phyloP scores from a whole-genome alignment of 352 stramenopile species.

The Halophytophthora polymorphica region DNA sequence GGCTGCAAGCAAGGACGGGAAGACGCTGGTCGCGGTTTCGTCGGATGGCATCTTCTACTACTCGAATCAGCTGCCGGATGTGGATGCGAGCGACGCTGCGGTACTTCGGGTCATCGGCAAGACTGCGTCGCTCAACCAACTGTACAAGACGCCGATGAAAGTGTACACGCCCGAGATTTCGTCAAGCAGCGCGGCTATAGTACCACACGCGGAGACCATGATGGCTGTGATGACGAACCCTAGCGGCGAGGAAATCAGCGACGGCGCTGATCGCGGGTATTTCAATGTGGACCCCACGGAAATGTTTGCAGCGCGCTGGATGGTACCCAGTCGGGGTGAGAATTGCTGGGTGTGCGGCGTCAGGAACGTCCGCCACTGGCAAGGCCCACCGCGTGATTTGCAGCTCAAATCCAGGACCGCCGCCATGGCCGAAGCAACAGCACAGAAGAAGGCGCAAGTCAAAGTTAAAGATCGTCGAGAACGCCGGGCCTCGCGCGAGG shows the following conservation, averaged over 20 bases:
- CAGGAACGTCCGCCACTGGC: conserved; percentile 69
- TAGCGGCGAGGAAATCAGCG: conserved; percentile 53
- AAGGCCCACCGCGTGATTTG: conserved; percentile 31
- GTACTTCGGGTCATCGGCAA: conserved; percentile 60
- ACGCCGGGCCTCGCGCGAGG: too few species aligned
- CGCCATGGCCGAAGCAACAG: conserved; percentile 5
- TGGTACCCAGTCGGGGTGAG: conserved; percentile 50
- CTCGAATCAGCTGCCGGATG: conserved; percentile 35
- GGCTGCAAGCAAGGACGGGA: conserved; percentile 62
- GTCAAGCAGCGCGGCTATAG: conserved; percentile 5
- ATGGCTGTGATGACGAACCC: conserved; percentile 75
- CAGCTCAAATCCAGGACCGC: conserved; percentile 26
- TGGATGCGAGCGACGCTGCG: conserved; percentile 18
- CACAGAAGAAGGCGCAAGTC: conserved; percentile 15
- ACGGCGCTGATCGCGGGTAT: conserved; percentile 44
- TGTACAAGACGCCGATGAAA: conserved; percentile 73
- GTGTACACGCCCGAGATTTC: conserved; percentile 47
- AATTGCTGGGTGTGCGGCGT: conserved; percentile 81
- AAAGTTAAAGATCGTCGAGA: conserved; percentile 16
- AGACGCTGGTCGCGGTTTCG: conserved; percentile 55
- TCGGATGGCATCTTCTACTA: conserved; percentile 79
- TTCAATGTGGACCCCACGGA: conserved; percentile 74
- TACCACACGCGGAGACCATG: conserved; percentile 38
- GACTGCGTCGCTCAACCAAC: conserved; percentile 58
- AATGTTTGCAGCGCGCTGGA: conserved; percentile 61